These are phyloP conservation scores for Hamamelis virginiana DNA, from an alignment of 164 flowering plant genomes.

Conservation along the genomic window DNA sequence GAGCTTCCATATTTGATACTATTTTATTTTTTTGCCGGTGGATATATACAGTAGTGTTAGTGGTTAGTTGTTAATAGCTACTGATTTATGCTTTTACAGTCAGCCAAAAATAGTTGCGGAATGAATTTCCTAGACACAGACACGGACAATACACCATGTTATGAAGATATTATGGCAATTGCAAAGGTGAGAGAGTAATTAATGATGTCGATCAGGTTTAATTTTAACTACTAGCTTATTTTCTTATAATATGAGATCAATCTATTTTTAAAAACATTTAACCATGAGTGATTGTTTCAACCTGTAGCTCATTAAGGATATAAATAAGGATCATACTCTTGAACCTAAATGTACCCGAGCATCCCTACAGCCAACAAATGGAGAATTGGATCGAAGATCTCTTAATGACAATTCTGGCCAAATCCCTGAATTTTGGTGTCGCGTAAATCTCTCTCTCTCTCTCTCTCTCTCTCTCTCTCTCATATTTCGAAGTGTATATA, in stretches of 20 bases:
- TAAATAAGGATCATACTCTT: constrained; percentile 15
- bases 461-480: neutral
- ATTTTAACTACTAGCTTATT: too few species aligned
- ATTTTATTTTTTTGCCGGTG: too few species aligned
- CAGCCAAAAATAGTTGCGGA: constrained; percentile 19
- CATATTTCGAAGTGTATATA: too few species aligned
- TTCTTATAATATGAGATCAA: too few species aligned
- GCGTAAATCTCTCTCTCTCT: constrained; percentile 8
- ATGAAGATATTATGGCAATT: constrained; percentile 12
- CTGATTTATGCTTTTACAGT: constrained; percentile 12
- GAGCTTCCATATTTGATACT: too few species aligned
- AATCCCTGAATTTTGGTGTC: constrained; percentile 11
- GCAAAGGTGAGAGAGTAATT: constrained; percentile 8
- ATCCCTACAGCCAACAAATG: constrained; percentile 5
- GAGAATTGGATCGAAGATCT: constrained; percentile 9
- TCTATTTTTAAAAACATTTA: too few species aligned
- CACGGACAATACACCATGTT: constrained; percentile 20
- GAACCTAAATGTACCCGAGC: constrained; percentile 24
- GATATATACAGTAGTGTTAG: too few species aligned
- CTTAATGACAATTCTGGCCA: neutral
- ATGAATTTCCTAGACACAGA: constrained; percentile 25
- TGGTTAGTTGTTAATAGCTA: too few species aligned
- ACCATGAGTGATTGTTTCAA: neutral
- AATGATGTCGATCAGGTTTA: too few species aligned
- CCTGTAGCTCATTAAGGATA: constrained; percentile 13